Evolutionary conservation across 192 early-diverging fungal species (phyloP).

Genomic region (Gryganskiella cystojenkinii): DNA sequence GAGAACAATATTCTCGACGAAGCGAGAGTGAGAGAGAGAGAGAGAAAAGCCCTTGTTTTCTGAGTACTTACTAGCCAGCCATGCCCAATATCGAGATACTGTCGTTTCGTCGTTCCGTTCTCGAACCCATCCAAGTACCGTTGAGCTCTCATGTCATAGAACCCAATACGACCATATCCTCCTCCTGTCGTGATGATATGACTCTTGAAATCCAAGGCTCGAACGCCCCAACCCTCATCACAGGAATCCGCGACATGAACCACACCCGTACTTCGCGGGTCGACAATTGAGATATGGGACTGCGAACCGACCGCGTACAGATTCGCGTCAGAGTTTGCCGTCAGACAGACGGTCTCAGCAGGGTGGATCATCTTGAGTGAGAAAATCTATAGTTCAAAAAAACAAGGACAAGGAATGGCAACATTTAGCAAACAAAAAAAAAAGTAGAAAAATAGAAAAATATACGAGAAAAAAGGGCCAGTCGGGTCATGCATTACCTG

Average conservation of each 20-base stretch:
- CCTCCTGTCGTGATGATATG: slow-evolving; percentile 70
- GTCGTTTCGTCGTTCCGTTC: slow-evolving; percentile 21
- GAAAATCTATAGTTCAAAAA: too few relatives aligned
- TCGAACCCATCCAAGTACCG: slow-evolving; percentile 57
- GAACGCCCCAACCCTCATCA: slow-evolving; percentile 79
- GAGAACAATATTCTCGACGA: neutral
- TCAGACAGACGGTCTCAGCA: slow-evolving; percentile 51
- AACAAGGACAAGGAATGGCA: too few relatives aligned
- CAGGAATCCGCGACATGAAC: slow-evolving; percentile 64
- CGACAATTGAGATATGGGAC: slow-evolving; percentile 49
- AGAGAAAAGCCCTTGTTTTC: too few relatives aligned
- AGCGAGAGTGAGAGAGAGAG: neutral
- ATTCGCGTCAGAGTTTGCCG: slow-evolving; percentile 36
- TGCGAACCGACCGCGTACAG: slow-evolving; percentile 56
- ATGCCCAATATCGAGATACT: slow-evolving; percentile 50
- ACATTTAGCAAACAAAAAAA: too few relatives aligned
- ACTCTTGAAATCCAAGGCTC: slow-evolving; percentile 59
- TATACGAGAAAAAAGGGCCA: neutral
- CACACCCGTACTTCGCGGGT: slow-evolving; percentile 34
- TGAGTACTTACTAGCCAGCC: slow-evolving; percentile 60
- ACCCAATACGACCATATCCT: slow-evolving; percentile 69
- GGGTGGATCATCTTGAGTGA: slow-evolving; percentile 32
- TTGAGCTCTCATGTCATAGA: slow-evolving; percentile 69
- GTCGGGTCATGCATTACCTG: slow-evolving; percentile 9
- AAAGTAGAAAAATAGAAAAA: too few relatives aligned